Conservation (phyloP, 768 basidiomycete species). For the Xerocomellus amylosporus region DNA sequence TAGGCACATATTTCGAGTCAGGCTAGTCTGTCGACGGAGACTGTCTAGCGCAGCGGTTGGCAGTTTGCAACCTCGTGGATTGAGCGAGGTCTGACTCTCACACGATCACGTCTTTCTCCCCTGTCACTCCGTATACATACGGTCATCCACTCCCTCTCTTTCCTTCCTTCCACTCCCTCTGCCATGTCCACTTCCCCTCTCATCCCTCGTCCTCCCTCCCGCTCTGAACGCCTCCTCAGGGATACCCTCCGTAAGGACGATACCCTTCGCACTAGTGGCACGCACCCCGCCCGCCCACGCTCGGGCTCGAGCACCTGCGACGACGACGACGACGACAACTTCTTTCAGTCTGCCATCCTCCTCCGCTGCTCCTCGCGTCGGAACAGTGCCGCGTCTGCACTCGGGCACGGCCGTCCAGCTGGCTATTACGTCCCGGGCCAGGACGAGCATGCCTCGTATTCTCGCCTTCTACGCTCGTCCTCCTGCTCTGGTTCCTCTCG, state of each 20-base stretch:
- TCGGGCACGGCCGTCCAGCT: constrained; percentile 5
- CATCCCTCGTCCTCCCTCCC: constrained; percentile 41
- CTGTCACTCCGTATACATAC: constrained; percentile 28
- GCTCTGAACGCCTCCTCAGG: constrained; percentile 55
- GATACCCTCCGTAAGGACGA: constrained; percentile 53
- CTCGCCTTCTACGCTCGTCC: constrained; percentile 26
- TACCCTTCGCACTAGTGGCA: constrained; percentile 34
- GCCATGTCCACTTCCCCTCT: constrained; percentile 11
- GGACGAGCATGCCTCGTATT: constrained; percentile 26
- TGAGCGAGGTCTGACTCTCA: constrained; percentile 13
- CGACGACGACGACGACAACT: constrained; percentile 27
- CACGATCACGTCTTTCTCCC: constrained; percentile 28
- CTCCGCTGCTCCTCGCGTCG: constrained; percentile 21
- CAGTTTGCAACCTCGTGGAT: constrained; percentile 15
- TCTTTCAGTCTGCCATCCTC: constrained; percentile 30
- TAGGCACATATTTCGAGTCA: background rate
- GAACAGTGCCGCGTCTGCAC: constrained; percentile 20
- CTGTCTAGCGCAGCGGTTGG: background rate
- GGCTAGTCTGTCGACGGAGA: background rate
- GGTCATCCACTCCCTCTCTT: background rate
- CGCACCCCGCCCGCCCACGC: constrained; percentile 23
- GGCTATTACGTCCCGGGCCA: constrained; percentile 36
- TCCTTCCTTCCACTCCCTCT: constrained; percentile 13
- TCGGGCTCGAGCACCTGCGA: constrained; percentile 24
- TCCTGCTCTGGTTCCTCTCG: constrained; percentile 28